Evolutionary conservation across 495 filamentous ascomycete genomes (phyloP), one percentile per base, ranked within the genome.

Genomic region (Hypoxylon rickii): DNA sequence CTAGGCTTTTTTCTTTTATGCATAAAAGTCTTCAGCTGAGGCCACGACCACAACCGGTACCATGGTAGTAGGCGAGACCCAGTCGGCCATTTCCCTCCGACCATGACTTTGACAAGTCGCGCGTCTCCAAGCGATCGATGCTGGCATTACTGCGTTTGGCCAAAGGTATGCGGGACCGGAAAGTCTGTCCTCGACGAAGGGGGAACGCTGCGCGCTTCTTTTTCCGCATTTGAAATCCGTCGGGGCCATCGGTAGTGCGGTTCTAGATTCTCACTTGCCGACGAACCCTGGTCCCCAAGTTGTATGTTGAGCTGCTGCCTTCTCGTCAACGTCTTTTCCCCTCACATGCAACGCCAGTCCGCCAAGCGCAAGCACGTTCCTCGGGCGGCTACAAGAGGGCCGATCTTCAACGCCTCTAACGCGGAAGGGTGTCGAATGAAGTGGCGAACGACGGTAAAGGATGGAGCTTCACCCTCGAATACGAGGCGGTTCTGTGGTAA

Each of bases 231-330:
- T 16, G 59, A 57, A 57, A 2, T 31, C 32, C 32, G 32, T 32
- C 43, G 40, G 44, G 44, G 20, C 44, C 51, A 15, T 64, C 51
- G 55, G 55, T 41, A 64, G 54, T 59, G 34, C 46, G 21, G 50
- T 46, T 54, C 50, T 55, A 59, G 61, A 51, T 64, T 47, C 55
- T 64, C 55, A 63, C 59, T 63, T 54, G 59, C 53, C 49, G 59
- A 49, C 1, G 16, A 32, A 2, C 48, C 53, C 59, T 33, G 32
- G 48, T 54, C 59, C 48, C 43, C n/a, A n/a, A 36, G 24, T 34
- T 48, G 29, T 50, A 44, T 45, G 59, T 49, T 55, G 45, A 52
- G 39, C 50, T 36, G 44, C 48, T 34, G 44, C 37, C 34, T 51
- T 22, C 46, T 47, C 40, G 34, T 47, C 22, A 5, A 20, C 36